Evolutionary conservation across 352 stramenopile species (phyloP).

Genomic region (Phytophthora syringae): DNA sequence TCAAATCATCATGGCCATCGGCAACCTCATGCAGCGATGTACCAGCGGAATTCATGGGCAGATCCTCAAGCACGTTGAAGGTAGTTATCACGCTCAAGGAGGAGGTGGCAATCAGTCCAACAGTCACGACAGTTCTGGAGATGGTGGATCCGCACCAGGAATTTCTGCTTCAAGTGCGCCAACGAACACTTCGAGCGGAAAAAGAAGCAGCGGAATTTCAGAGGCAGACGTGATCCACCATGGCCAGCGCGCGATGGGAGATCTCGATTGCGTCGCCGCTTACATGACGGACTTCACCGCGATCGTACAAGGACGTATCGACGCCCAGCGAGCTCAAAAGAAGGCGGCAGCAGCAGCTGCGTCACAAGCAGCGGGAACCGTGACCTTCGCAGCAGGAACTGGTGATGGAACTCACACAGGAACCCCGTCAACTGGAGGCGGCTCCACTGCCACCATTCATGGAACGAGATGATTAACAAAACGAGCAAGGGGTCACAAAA

Average conservation of each 20-base stretch:
- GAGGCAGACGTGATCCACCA: slow-evolving; percentile 89
- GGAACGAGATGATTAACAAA: slow-evolving; percentile 9
- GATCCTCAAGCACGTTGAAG: slow-evolving; percentile 90
- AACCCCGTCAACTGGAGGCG: slow-evolving; percentile 20
- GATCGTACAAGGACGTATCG: slow-evolving; percentile 76
- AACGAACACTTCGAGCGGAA: not conserved
- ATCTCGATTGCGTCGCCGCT: slow-evolving; percentile 92
- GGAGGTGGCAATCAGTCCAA: slow-evolving; percentile 26
- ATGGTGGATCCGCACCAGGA: slow-evolving; percentile 3
- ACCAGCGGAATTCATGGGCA: slow-evolving; percentile 88
- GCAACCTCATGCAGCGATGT: slow-evolving; percentile 83
- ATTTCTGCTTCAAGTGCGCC: slow-evolving; percentile 15
- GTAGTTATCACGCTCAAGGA: slow-evolving; percentile 28
- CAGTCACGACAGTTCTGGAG: slow-evolving; percentile 14
- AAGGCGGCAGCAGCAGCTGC: slow-evolving; percentile 48
- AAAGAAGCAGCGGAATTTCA: slow-evolving; percentile 55
- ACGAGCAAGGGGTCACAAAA: slow-evolving; percentile 1
- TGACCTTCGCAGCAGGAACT: slow-evolving; percentile 20
- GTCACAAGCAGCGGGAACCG: slow-evolving; percentile 14
- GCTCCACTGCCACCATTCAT: slow-evolving; percentile 30
- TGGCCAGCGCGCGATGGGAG: slow-evolving; percentile 82
- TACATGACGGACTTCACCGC: slow-evolving; percentile 95
- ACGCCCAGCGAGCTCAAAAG: slow-evolving; percentile 77
- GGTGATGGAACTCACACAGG: slow-evolving; percentile 22
- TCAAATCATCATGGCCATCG: slow-evolving; percentile 91